These are phyloP conservation scores for Pigoraptor vietnamica DNA, from an alignment of 78 protist genomes.

Conservation along the genomic window DNA sequence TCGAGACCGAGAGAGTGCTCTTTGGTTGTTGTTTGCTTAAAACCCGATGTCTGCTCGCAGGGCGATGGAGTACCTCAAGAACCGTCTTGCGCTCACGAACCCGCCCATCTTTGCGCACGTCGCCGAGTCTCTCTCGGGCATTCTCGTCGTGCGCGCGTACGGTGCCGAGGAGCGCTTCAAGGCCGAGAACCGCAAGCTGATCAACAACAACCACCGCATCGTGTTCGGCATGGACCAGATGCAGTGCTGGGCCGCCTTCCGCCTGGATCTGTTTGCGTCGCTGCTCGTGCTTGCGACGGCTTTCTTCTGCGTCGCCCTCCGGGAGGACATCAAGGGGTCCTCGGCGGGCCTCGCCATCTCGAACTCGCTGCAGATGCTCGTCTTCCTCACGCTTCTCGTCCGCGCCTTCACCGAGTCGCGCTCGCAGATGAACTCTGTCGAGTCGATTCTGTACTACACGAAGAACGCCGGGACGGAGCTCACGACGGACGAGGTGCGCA, in stretches of 20 bases:
- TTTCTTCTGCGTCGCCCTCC: not conserved
- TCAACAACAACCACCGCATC: not conserved
- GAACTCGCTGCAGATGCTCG: conserved; percentile 28
- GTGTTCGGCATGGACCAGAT: not conserved
- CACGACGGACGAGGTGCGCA: not conserved
- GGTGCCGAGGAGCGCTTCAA: not conserved
- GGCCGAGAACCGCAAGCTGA: not conserved
- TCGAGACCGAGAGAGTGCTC: too few relatives aligned
- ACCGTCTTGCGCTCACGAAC: not conserved
- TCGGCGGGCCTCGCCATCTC: conserved; percentile 30
- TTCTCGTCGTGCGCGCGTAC: conserved; percentile 41
- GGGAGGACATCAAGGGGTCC: not conserved
- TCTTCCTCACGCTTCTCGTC: not conserved
- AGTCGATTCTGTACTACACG: not conserved
- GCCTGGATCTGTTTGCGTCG: not conserved
- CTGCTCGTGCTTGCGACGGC: not conserved
- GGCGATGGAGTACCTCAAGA: not conserved
- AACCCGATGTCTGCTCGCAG: too few relatives aligned
- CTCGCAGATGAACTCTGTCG: not conserved
- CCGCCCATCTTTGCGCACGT: conserved; percentile 33
- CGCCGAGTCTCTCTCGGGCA: conserved; percentile 31
- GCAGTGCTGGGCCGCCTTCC: not conserved
- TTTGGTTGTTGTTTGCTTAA: too few relatives aligned
- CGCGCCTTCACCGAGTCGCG: not conserved
- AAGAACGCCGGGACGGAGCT: not conserved